These are phyloP conservation scores for Trichoderma cornu-damae DNA, from an alignment of 2,329 filamentous ascomycete genomes.

Conservation along the genomic window DNA sequence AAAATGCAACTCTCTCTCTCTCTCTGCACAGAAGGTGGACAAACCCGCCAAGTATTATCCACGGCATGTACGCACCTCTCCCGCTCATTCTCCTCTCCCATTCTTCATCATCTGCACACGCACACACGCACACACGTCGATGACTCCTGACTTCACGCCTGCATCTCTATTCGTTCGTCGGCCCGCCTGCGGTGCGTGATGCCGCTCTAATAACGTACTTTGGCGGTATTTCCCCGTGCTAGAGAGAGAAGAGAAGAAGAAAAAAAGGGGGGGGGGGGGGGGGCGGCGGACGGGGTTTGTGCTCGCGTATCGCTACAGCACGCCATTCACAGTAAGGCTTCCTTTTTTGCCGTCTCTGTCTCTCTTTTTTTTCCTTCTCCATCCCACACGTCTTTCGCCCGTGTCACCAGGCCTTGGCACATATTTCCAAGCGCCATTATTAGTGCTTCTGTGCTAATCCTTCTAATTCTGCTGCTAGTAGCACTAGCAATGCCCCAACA, in stretches of 20 bases:
- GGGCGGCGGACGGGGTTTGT: no score
- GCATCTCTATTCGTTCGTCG: not conserved
- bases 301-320: not conserved
- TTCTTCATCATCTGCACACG: constrained; percentile 3
- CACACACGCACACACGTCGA: not conserved
- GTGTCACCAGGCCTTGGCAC: constrained; percentile 1
- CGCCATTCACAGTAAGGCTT: not conserved
- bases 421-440: not conserved
- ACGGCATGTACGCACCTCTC: not conserved
- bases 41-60: no score
- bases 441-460: constrained; percentile 2
- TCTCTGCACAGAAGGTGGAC: not conserved
- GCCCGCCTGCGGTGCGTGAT: not conserved
- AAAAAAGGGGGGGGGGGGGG: no score
- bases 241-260: no score
- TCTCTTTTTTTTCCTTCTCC: not conserved
- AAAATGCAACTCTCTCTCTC: no score
- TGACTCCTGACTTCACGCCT: not conserved
- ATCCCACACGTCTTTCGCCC: not conserved
- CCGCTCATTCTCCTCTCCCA: not conserved
- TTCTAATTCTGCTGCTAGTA: not conserved
- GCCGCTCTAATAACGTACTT: no score
- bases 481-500: not conserved
- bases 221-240: no score
- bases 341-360: not conserved